Evolutionary conservation across 2,329 filamentous ascomycete species (phyloP).

Genomic region (Neofusicoccum umdonicola): DNA sequence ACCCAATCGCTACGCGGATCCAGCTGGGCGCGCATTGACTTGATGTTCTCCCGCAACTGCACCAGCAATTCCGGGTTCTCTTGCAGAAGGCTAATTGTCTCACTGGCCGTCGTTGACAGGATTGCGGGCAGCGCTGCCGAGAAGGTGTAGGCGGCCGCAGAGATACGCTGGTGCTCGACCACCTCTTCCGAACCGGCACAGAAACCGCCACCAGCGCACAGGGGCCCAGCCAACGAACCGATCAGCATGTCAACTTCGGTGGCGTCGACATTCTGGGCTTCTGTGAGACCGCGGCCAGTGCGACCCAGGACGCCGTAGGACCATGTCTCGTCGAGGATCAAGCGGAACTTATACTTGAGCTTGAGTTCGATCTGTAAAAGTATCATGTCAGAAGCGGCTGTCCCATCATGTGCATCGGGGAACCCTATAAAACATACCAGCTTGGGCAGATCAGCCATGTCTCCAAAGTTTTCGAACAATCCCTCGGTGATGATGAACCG

Average conservation of each 20-base stretch:
- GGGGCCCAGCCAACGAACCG: constrained; percentile 82
- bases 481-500: constrained; percentile 96
- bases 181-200: constrained; percentile 90
- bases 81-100: constrained; percentile 82
- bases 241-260: constrained; percentile 96
- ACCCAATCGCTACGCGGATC: constrained; percentile 95
- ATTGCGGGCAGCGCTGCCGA: constrained; percentile 92
- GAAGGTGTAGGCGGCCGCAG: constrained; percentile 88
- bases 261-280: constrained; percentile 94
- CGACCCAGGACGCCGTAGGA: constrained; percentile 92
- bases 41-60: constrained; percentile 81
- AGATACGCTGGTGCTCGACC: constrained; percentile 93
- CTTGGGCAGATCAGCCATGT: constrained; percentile 79
- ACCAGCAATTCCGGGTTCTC: constrained; percentile 78
- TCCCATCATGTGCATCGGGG: not conserved
- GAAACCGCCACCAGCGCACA: constrained; percentile 93
- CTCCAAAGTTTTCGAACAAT: constrained; percentile 86
- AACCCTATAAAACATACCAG: constrained; percentile 57
- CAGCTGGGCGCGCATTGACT: constrained; percentile 78
- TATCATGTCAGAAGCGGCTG: not conserved
- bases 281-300: constrained; percentile 87
- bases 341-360: constrained; percentile 93
- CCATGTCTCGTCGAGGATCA: constrained; percentile 96
- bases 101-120: constrained; percentile 91
- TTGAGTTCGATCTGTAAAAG: constrained; percentile 75